These are phyloP conservation scores for Solanum commersonii DNA, from an alignment of 257 asterid genomes.

Conservation along the genomic window DNA sequence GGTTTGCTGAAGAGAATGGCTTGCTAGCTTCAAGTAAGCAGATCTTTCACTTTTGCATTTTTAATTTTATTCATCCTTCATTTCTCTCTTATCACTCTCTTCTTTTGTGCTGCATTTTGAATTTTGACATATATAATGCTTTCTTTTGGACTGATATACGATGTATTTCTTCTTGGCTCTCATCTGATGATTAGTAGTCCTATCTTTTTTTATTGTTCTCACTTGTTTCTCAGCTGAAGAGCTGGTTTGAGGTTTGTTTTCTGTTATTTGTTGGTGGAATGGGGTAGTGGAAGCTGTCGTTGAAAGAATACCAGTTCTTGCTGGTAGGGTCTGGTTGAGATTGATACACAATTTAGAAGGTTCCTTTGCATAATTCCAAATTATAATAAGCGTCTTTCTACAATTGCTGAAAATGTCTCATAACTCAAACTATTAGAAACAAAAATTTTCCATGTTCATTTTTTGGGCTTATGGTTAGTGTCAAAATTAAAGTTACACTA, in stretches of 20 bases:
- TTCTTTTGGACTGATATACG: background rate
- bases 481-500: background rate
- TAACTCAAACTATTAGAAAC: background rate
- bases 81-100: background rate
- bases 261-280: background rate
- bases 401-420: background rate
- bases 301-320: background rate
- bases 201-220: background rate
- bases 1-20: constrained; percentile 79
- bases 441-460: background rate
- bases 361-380: background rate
- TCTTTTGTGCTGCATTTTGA: background rate
- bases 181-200: background rate
- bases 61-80: background rate
- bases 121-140: background rate
- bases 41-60: background rate
- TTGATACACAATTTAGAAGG: background rate
- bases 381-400: background rate
- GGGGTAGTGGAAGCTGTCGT: background rate
- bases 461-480: background rate
- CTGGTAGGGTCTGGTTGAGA: background rate
- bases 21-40: constrained; percentile 87
- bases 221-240: background rate
- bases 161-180: background rate
- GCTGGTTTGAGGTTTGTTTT: background rate